Evolutionary conservation across 108 stramenopile genomes (phyloP).

Genomic region (Nitzschia inconspicua): DNA sequence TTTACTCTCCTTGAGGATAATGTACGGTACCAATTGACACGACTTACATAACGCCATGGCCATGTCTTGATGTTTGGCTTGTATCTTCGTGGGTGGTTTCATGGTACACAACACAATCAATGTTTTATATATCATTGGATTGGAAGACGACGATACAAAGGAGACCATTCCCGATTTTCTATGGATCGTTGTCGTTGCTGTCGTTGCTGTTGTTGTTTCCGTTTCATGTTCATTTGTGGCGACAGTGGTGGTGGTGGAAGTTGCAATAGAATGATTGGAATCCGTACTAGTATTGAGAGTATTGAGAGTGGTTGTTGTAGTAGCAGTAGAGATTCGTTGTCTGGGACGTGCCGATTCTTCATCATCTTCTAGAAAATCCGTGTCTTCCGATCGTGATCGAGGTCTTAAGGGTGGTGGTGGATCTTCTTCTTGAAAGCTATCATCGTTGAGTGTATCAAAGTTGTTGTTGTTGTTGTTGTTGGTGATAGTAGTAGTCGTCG

Average conservation of each 20-base stretch:
- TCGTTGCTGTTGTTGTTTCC: not conserved
- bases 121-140: too few relatives aligned
- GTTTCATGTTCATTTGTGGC: not conserved
- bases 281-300: not conserved
- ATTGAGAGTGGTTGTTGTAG: not conserved
- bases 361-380: not conserved
- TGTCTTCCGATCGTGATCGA: not conserved
- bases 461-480: too few relatives aligned
- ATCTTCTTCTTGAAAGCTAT: too few relatives aligned
- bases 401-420: not conserved
- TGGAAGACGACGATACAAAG: too few relatives aligned
- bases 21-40: slow-evolving; percentile 11
- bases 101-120: slow-evolving; percentile 21
- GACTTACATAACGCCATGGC: slow-evolving; percentile 25
- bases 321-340: not conserved
- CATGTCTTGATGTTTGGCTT: slow-evolving; percentile 27
- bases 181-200: not conserved
- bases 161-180: too few relatives aligned
- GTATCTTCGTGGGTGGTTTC: slow-evolving; percentile 20
- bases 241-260: too few relatives aligned
- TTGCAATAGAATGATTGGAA: not conserved
- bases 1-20: slow-evolving; percentile 15
- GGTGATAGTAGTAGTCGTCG: too few relatives aligned
- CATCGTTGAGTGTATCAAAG: too few relatives aligned
- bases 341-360: not conserved